A percentile compares a stretch with the other conserved stretches of the same genome.
Evolutionary conservation across 805 yeast species (phyloP).

Genomic region (Hanseniaspora lindneri): DNA sequence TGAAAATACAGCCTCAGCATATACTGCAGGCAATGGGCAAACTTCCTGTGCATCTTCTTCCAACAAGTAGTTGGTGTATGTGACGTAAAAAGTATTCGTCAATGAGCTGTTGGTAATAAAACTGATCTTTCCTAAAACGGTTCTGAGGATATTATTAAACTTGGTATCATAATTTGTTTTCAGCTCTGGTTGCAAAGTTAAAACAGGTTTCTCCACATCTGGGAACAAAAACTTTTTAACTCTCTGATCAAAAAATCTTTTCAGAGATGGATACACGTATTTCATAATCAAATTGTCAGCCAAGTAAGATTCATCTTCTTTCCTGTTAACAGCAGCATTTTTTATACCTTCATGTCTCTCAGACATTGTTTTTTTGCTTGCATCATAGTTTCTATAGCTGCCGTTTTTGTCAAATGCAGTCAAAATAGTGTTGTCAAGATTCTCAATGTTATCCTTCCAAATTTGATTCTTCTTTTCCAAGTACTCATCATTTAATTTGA

Average conservation of each 20-base stretch:
- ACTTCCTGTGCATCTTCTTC: slow-evolving; percentile 48
- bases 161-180: slow-evolving; percentile 8
- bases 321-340: no score
- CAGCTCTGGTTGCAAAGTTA: slow-evolving; percentile 15
- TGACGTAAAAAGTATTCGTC: not conserved
- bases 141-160: not conserved
- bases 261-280: slow-evolving; percentile 13
- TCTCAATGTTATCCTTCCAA: not conserved
- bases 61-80: slow-evolving; percentile 4
- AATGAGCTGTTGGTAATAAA: not conserved
- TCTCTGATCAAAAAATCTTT: slow-evolving; percentile 15
- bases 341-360: no score
- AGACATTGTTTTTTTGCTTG: not conserved
- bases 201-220: slow-evolving; percentile 12
- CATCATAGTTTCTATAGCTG: not conserved
- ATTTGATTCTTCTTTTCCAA: not conserved
- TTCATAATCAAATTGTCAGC: slow-evolving; percentile 4
- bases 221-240: slow-evolving; percentile 25
- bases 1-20: slow-evolving; percentile 50
- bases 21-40: slow-evolving; percentile 52
- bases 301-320: slow-evolving; percentile 1
- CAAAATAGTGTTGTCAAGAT: not conserved
- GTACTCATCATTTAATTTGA: slow-evolving; percentile 7
- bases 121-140: not conserved
- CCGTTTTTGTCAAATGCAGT: not conserved